phyloP scores from a whole-genome alignment of 2,329 filamentous ascomycete species.

The Chaetomiaceae sp. region DNA sequence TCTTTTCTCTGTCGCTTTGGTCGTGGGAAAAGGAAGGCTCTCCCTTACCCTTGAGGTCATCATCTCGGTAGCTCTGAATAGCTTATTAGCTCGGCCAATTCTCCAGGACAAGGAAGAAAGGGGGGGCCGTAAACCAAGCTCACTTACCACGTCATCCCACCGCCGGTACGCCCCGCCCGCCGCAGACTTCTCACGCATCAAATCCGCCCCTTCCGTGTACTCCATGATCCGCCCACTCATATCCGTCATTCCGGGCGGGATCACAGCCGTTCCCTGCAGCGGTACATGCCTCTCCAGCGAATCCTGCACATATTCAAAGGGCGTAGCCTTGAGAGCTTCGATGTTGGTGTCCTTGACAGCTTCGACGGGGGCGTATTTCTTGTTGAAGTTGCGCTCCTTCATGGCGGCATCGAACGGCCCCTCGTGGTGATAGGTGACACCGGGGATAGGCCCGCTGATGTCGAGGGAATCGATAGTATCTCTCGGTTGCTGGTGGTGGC shows the following conservation, averaged over 20 bases:
- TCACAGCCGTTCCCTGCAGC: conserved; percentile 69
- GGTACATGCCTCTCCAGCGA: conserved; percentile 69
- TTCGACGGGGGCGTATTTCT: conserved; percentile 63
- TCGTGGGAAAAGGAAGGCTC: conserved; percentile 72
- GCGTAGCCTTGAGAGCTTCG: conserved; percentile 76
- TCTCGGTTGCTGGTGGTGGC: conserved; percentile 59
- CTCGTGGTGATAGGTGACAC: conserved; percentile 75
- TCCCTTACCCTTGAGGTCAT: conserved; percentile 78
- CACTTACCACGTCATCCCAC: conserved; percentile 65
- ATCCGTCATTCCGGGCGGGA: conserved; percentile 70
- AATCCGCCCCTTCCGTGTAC: conserved; percentile 81
- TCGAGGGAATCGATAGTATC: conserved; percentile 83
- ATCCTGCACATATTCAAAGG: conserved; percentile 70
- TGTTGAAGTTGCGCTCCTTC: conserved; percentile 64
- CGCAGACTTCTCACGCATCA: conserved; percentile 69
- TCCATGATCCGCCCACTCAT: conserved; percentile 63
- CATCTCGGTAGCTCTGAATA: conserved; percentile 61
- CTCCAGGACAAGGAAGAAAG: too few relatives aligned
- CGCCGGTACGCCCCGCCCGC: conserved; percentile 72
- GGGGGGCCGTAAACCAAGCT: not conserved
- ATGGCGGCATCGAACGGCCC: conserved; percentile 85
- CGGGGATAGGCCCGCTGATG: conserved; percentile 43
- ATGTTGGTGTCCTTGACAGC: conserved; percentile 69
- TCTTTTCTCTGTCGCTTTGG: conserved; percentile 58
- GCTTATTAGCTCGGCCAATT: not conserved